A percentile compares a stretch with the other conserved stretches of the same genome.
Conservation (phyloP, 1,139 yeast genomes). For the Pichia sp. region DNA sequence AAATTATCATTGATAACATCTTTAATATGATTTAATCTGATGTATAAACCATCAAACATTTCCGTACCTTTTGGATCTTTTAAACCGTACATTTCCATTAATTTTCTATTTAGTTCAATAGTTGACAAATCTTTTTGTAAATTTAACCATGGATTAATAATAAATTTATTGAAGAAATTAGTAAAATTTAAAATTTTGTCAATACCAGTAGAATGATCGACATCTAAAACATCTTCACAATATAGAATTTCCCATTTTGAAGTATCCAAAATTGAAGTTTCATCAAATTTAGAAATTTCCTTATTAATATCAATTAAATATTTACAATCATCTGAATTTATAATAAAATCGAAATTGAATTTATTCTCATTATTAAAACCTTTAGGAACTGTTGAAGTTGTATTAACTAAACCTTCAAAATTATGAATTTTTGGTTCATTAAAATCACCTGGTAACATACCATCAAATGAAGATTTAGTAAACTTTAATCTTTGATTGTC, state of each 20-base stretch:
- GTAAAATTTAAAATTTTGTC: conserved; percentile 19
- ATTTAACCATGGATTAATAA: conserved; percentile 14
- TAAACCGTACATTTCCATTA: conserved; percentile 20
- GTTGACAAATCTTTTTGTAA: conserved; percentile 16
- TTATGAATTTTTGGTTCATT: conserved; percentile 34
- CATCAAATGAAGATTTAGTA: conserved; percentile 74
- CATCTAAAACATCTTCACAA: conserved; percentile 43
- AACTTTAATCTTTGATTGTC: conserved; percentile 55
- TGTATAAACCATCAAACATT: conserved; percentile 15
- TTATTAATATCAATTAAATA: conserved; percentile 53
- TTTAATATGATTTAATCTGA: background rate
- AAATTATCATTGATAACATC: background rate
- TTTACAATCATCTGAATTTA: conserved; percentile 41
- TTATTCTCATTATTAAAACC: conserved; percentile 71
- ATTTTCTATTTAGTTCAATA: conserved; percentile 18
- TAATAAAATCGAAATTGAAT: conserved; percentile 49
- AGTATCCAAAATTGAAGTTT: conserved; percentile 24
- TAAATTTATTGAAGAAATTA: conserved; percentile 2
- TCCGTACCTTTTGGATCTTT: conserved; percentile 13
- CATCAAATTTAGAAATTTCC: conserved; percentile 33
- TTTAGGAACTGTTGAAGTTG: conserved; percentile 41
- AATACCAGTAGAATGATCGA: conserved; percentile 41
- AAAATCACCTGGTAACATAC: conserved; percentile 86
- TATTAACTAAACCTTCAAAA: conserved; percentile 24
- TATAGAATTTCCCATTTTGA: conserved; percentile 37